Evolutionary conservation across 352 stramenopile species (phyloP), one percentile per base, ranked within the genome.

Genomic region (Phytophthora idaei): DNA sequence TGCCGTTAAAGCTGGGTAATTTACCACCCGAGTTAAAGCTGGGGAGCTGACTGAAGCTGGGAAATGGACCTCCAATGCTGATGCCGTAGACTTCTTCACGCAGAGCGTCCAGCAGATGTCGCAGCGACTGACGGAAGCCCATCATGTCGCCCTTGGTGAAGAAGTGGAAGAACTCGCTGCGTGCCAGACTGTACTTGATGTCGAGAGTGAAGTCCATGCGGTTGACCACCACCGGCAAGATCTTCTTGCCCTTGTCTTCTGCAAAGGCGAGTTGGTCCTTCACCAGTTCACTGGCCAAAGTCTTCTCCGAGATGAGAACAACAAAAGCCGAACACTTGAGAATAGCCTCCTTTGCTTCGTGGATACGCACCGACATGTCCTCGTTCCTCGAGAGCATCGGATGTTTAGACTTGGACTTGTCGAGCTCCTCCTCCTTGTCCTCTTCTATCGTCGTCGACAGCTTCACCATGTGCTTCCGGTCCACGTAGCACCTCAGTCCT

Each of bases 181-280:
- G 82, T 36, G 85, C 74, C 5, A 95, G 75, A n/a, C 67, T 90
- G 63, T 93, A 95, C 75, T 93, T 87, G 60, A 92, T 78, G 36
- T 91, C 87, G 28, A 93, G 71, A 10, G 65, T 76, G 49, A 94
- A 85, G 45, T 85, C 71, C 45, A 92, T 74, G 34, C 67, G 74
- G 45, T 93, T 90, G 0, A 89, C 79, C 6, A 91, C 85, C 0
- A 95, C 75, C 0, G 87, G 85, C 17, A 93, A 65, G 50, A 95
- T 92, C 28, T 79, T 84, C 65, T 93, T 93, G 51, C 87, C 85
- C 60, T 95, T 95, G 71, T 93, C 85, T 62, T 95, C 87, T 0
- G 85, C 87, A 47, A 93, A 95, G 11, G 87, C 85, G 12, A 95
- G 70, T 57, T 95, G 85, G 50, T 93, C 85, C 48, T 85, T 89